Percentiles rank a stretch among this genome's conserved stretches.
Conservation (phyloP, 768 basidiomycete species). For the Strobilomyces echinocephalus region DNA sequence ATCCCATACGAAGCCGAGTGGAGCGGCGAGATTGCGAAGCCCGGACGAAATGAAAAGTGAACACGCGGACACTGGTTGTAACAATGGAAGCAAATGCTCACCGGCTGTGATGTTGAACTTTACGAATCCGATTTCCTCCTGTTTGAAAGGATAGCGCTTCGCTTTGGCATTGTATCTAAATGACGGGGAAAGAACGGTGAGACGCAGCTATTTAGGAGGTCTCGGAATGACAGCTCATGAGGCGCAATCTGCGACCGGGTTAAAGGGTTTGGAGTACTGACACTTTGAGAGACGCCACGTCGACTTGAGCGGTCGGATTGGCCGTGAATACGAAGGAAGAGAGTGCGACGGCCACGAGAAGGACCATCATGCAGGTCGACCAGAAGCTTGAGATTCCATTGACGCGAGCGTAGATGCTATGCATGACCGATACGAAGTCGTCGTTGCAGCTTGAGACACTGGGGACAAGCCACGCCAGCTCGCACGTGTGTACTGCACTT, state of each 20-base stretch:
- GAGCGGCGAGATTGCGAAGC: constrained; percentile 12
- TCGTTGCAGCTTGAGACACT: not conserved
- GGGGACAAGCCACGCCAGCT: not conserved
- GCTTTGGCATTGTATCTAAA: constrained; percentile 45
- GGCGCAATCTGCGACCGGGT: constrained; percentile 2
- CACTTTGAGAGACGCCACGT: constrained; percentile 72
- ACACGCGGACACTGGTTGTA: constrained; percentile 15
- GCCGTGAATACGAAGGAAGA: constrained; percentile 66
- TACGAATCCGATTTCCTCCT: constrained; percentile 75
- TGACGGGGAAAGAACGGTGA: constrained; percentile 8
- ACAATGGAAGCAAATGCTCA: constrained; percentile 37
- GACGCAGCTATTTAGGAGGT: constrained; percentile 8
- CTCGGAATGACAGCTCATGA: constrained; percentile 8
- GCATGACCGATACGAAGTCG: constrained; percentile 43
- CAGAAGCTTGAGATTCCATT: constrained; percentile 72
- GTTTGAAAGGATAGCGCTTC: constrained; percentile 51
- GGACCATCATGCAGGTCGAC: constrained; percentile 68
- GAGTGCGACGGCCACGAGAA: constrained; percentile 66
- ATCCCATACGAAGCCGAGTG: constrained; percentile 4
- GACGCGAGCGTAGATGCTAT: constrained; percentile 61
- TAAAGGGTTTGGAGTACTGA: constrained; percentile 35
- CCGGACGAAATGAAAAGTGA: constrained; percentile 25
- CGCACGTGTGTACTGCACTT: constrained; percentile 7
- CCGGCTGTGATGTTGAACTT: constrained; percentile 81
- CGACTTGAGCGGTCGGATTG: constrained; percentile 52